phyloP scores from a whole-genome alignment of 345 rosid species.

The Eucalyptus marginata region DNA sequence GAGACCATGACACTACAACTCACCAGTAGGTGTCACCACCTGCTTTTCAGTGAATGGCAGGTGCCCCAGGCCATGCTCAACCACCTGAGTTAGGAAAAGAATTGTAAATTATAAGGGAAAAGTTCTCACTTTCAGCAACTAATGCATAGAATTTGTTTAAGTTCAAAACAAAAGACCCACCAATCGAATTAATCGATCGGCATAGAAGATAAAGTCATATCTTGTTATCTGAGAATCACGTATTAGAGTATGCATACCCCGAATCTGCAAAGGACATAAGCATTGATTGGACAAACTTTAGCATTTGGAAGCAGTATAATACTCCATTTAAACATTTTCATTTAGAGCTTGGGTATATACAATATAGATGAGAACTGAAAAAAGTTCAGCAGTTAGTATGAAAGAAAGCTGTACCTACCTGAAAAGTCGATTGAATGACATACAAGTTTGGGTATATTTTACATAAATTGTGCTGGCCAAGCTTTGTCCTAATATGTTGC shows the following conservation, averaged over 20 bases:
- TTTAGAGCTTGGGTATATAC: background rate
- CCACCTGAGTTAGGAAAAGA: conserved; percentile 46
- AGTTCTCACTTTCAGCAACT: background rate
- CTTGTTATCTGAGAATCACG: conserved; percentile 92
- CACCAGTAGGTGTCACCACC: conserved; percentile 95
- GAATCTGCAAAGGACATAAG: conserved; percentile 48
- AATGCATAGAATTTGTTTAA: background rate
- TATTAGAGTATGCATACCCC: conserved; percentile 99
- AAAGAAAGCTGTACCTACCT: conserved; percentile 27
- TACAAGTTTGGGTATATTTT: conserved; percentile 93
- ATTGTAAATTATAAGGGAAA: background rate
- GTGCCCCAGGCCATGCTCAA: conserved; percentile 97
- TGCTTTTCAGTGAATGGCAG: conserved; percentile 96
- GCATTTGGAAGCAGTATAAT: background rate
- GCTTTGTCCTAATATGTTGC: conserved; percentile 94
- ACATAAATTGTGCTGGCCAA: conserved; percentile 97
- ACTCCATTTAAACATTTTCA: background rate
- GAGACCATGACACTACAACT: conserved; percentile 7
- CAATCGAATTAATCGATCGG: conserved; percentile 97
- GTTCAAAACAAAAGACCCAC: conserved; percentile 24
- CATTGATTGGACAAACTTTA: background rate
- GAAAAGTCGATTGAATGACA: conserved; percentile 94
- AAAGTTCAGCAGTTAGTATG: background rate
- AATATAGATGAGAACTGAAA: background rate
- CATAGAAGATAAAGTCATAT: conserved; percentile 92